Base-by-base conservation (phyloP, 805 yeast species). In the Helenozyma baotianmanensis region DNA sequence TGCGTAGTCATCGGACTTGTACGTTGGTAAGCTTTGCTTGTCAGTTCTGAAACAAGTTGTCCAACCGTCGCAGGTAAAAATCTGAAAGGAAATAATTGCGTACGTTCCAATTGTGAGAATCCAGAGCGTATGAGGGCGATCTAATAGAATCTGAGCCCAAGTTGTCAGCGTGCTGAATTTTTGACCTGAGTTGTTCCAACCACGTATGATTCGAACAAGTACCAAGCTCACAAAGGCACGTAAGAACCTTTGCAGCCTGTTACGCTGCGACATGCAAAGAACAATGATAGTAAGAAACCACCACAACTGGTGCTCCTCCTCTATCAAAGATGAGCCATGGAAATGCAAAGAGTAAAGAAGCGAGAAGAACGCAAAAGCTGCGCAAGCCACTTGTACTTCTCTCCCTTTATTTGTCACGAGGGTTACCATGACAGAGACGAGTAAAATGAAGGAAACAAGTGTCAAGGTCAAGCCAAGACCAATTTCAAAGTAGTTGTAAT, bases 231-330 rank as follows among this genome's bases (percentile, higher is more conserved):
- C n/a, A n/a, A n/a, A n/a, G n/a, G n/a, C n/a, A n/a, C n/a, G n/a
- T n/a, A n/a, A n/a, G n/a, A n/a, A n/a, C n/a, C n/a, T n/a, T n/a
- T n/a, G n/a, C n/a, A n/a, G n/a, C n/a, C n/a, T n/a, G n/a, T n/a
- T n/a, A n/a, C n/a, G n/a, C 33, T 4, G 33, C 27, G 2, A 44
- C 14, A 25, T 14, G 12, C 21, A 4, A 48, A 34, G 21, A 39
- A 39, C 10, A 49, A 29, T 14, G 1, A 54, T 32, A 3, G 58
- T 45, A 12, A 60, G 47, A 24, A 56, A 83, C 85, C 95, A 92
- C 98, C 98, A 92, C 12, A 89, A 56, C 52, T 89, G 96, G 52
- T 92, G 95, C 52, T 92, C 98, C 55, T 92, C 98, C 51, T 92
- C 98, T 12, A 92, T 82, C 36, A 89, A 67, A 3, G 70, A 64